Percentiles rank a stretch among this genome's conserved stretches.
Evolutionary conservation across 805 yeast genomes (phyloP).

Genomic region (Kuraishia cidri): DNA sequence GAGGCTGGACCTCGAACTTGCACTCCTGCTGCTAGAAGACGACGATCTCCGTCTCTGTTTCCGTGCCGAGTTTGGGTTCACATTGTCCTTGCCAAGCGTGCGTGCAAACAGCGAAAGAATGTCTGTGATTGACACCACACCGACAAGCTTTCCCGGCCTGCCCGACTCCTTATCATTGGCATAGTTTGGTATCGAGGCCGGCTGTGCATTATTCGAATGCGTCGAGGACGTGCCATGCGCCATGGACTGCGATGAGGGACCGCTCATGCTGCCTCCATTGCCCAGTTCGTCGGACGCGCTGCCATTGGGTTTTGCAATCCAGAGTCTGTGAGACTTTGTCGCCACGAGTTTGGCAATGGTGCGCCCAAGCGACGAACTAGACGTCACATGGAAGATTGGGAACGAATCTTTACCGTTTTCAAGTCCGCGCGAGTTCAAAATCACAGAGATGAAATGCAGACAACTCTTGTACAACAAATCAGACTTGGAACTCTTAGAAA

Average conservation of each 20-base stretch:
- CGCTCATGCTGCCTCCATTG: neutral
- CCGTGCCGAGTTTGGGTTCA: conserved; percentile 84
- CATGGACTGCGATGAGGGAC: neutral
- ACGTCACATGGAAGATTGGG: conserved; percentile 91
- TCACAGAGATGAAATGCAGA: conserved; percentile 79
- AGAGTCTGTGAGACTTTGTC: conserved; percentile 82
- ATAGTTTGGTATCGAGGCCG: conserved; percentile 4
- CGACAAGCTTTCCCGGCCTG: conserved; percentile 74
- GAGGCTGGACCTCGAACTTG: conserved; percentile 21
- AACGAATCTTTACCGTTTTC: conserved; percentile 94
- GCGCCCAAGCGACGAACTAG: conserved; percentile 71
- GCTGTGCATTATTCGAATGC: neutral
- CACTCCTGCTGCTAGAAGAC: conserved; percentile 25
- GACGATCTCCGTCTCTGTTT: conserved; percentile 73
- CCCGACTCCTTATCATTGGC: conserved; percentile 24
- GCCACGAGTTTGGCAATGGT: conserved; percentile 94
- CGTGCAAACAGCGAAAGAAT: conserved; percentile 75
- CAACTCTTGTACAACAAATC: conserved; percentile 76
- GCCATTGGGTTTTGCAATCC: conserved; percentile 61
- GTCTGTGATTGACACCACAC: conserved; percentile 90
- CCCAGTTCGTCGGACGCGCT: neutral
- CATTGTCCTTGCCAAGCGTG: conserved; percentile 52
- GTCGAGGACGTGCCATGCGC: conserved; percentile 10
- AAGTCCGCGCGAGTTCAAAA: conserved; percentile 79
- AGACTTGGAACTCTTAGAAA: conserved; percentile 80